Evolutionary conservation across 148 eudicot species (phyloP), one percentile per base, ranked within the genome.

Genomic region (Beta vulgaris): DNA sequence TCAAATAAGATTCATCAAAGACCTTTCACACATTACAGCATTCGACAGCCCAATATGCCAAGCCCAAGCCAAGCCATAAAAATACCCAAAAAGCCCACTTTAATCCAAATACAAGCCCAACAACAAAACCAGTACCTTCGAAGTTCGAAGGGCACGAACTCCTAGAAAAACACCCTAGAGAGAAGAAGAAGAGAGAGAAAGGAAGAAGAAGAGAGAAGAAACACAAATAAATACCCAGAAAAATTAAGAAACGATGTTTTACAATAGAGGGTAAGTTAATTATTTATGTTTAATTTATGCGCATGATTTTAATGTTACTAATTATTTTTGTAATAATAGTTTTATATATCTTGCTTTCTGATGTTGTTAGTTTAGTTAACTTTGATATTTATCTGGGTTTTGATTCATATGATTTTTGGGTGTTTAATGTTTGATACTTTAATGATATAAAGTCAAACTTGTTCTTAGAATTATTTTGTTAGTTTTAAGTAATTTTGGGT

Each of bases 251-350:
- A 51, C 64, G 15, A 79, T 79, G 82, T 79, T 32, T 39, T 79
- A 74, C 75, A 74, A 79, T 35, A 62, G 82, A 69, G 82, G 82
- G 82, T 79, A 40, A 61, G 74, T 69, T 35, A 25, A 12, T 0
- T 36, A 42, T 61, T 7, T n/a, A 4, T 21, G 1, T 3, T 57
- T 25, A 4, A 7, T 44, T 32, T 44, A 10, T 26, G 19, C 26
- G 4, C 18, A n/a, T 11, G 12, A 26, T 43, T 29, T 32, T 21
- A 15, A 19, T 71, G 73, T 10, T 10, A 14, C 10, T 37, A 21
- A 71, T 26, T n/a, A 6, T 14, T 42, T n/a, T 61, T 28, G 0
- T 51, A 0, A 31, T 73, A 46, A 73, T 35, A 19, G 13, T 61
- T 8, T 59, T 59, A 11, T 35, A 59, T 28, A 28, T 28, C 0